Base-by-base conservation (phyloP, 2,329 filamentous ascomycete genomes). In the Mycocentrospora acerina region DNA sequence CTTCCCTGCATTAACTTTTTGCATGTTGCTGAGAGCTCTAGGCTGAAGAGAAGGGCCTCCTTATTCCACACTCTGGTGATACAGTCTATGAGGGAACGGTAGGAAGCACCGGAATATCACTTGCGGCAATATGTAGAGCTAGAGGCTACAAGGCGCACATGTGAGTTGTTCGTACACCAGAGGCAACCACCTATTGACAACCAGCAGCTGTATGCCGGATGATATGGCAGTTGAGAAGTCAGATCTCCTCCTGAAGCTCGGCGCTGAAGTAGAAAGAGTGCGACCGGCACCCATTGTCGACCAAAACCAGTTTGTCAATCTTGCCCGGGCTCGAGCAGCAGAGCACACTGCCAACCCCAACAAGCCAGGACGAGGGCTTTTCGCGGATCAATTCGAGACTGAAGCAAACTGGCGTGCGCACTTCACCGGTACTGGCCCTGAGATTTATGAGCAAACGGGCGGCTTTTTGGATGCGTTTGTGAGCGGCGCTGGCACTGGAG, bases 51-150 rank as follows among this genome's bases (percentile, higher is more conserved):
- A 71, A 79, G 32, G 90, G 90, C 2, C 74, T 90, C 13, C 71
- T 98, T 30, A 78, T 77, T 0, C 91, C 93, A 0, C 76, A 86
- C 52, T 83, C 86, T 15, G 91, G 91, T 45, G 93, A 98, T 66
- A 94, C 88, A 29, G 90, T 98, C 59, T 98, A 97, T 69, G 93
- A 98, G 72, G 93, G 93, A 51, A 98, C 93, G 1, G 90, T 95
- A 12, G 93, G 93, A 43, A 95, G 88, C 62, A 98, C 93, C 0
- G 93, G 93, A 15, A 97, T 98, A 56, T 96, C 90, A 12, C 77
- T 98, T 8, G 93, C 93, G 3, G 88, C 88, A 1, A 81, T 98
- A 34, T 90, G 89, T 33, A 80, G 90, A 53, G 90, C 93, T 15
- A 80, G 83, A 66, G 93, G 93, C 24, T 97, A 97, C 72, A 80